Evolutionary conservation across 495 filamentous ascomycete genomes (phyloP), one percentile per base, ranked within the genome.

Genomic region (Barbatosphaeria neglecta): DNA sequence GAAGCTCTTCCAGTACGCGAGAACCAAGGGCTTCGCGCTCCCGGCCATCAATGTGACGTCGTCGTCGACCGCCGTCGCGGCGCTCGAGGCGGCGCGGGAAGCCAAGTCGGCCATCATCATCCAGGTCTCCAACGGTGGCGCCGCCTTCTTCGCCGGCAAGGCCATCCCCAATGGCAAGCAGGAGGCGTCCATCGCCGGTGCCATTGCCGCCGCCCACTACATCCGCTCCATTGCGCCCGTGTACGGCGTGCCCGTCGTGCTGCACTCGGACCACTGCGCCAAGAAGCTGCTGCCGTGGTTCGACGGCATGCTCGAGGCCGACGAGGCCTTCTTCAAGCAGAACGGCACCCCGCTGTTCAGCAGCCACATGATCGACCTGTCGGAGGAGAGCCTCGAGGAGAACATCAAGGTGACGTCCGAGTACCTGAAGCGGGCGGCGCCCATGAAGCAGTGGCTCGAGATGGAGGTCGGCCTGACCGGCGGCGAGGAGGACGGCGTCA

Each of bases 401-500:
- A 99, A 99, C 80, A 90, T 99, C 57, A 53, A 79, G 50, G 95
- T 87, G 56, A 95, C 89, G 48, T 84, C 82, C 59, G 77, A 82
- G 60, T 95, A 97, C 75, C 75, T 95, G 31, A 83, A 94, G 78
- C 81, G 90, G 51, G 85, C 82, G 51, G 84, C 86, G 33, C 87
- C 89, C 46, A 85, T 95, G 87, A 95, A 94, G 74, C 87, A 96
- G 66, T 99, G 87, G 86, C 78, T 99, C 45, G 92, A 99, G 77
- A 99, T 97, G 92, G 85, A 90, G 70, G 90, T 93, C 56, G 90
- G 87, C 59, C 88, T 92, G 64, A 92, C 87, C 54, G 89, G 90
- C 70, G 90, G 90, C 64, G 89, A 95, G 73, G 90, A 96, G 64
- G 92, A 95, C 52, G 89, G 90, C 66, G 84, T 87, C 42, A 83